Conservation (phyloP, 2,329 filamentous ascomycete genomes). For the Akanthomyces dipterigenus region DNA sequence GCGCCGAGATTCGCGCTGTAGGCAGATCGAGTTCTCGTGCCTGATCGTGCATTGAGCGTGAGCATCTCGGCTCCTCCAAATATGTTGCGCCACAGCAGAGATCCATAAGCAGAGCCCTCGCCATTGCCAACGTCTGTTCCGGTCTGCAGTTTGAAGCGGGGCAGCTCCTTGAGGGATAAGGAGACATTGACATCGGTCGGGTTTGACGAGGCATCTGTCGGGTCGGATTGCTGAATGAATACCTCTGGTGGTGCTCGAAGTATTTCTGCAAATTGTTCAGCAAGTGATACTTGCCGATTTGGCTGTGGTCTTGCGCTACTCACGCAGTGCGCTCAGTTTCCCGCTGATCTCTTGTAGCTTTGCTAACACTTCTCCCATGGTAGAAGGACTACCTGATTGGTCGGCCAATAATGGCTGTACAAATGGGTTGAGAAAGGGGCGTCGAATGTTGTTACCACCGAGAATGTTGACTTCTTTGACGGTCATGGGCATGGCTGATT, state of each 20-base stretch:
- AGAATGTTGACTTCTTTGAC: constrained; percentile 81
- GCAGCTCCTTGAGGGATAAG: constrained; percentile 74
- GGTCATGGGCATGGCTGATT: constrained; percentile 79
- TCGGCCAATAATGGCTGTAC: constrained; percentile 70
- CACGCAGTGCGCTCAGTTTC: constrained; percentile 77
- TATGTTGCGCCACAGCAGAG: constrained; percentile 81
- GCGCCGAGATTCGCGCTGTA: constrained; percentile 83
- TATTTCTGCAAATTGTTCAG: constrained; percentile 54
- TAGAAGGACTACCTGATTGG: constrained; percentile 61
- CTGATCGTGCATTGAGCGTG: constrained; percentile 78
- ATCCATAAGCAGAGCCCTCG: constrained; percentile 89
- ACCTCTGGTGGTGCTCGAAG: constrained; percentile 78
- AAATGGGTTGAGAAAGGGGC: constrained; percentile 73
- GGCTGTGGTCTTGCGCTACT: constrained; percentile 17
- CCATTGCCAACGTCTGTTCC: constrained; percentile 91
- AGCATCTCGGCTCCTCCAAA: constrained; percentile 91
- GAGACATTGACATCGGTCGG: constrained; percentile 78
- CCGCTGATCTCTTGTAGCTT: constrained; percentile 64
- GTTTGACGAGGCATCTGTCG: constrained; percentile 60
- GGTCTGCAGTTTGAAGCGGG: constrained; percentile 81
- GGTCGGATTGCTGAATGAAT: constrained; percentile 70
- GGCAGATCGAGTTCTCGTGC: constrained; percentile 83
- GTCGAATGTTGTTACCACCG: constrained; percentile 76
- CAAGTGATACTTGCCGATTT: not conserved
- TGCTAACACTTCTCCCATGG: constrained; percentile 69